Evolutionary conservation across 2,329 filamentous ascomycete species (phyloP).

Genomic region (Zymoseptoria brevis): DNA sequence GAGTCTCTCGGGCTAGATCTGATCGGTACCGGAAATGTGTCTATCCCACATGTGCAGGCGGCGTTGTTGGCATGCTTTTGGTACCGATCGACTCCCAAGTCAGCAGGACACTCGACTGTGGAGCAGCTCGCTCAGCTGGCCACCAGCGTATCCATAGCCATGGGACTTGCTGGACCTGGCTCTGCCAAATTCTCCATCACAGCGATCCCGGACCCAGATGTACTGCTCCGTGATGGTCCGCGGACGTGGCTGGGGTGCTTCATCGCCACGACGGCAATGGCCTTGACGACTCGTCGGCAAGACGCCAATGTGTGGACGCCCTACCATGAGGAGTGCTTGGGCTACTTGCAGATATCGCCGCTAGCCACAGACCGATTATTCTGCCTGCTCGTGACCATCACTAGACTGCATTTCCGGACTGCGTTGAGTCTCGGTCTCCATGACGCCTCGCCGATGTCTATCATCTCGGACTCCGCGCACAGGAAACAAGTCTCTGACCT

Average conservation of each 20-base stretch:
- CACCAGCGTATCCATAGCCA: constrained; percentile 68
- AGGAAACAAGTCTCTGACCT: constrained; percentile 3
- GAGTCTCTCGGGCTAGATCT: constrained; percentile 3
- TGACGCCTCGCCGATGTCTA: constrained; percentile 2
- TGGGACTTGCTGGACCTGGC: constrained; percentile 53
- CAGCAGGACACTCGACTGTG: constrained; percentile 63
- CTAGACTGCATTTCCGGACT: constrained; percentile 9
- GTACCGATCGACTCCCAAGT: constrained; percentile 68
- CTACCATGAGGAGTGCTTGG: constrained; percentile 13
- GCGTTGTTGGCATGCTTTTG: constrained; percentile 65
- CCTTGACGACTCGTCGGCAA: constrained; percentile 10
- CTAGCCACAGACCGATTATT: constrained; percentile 6
- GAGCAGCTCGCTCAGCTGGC: constrained; percentile 75
- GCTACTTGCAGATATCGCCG: constrained; percentile 1
- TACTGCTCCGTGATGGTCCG: constrained; percentile 2
- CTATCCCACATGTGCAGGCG: constrained; percentile 69
- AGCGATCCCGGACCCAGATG: constrained; percentile 2
- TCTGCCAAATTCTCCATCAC: neutral
- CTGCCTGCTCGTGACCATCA: constrained; percentile 11
- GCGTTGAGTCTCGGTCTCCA: constrained; percentile 3
- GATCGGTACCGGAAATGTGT: constrained; percentile 57
- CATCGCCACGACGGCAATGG: constrained; percentile 8
- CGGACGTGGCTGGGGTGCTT: constrained; percentile 18
- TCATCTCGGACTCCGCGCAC: neutral
- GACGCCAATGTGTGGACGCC: constrained; percentile 14